Base-by-base conservation (phyloP, 2,329 filamentous ascomycete genomes). In the Ceratocystis cacaofunesta region DNA sequence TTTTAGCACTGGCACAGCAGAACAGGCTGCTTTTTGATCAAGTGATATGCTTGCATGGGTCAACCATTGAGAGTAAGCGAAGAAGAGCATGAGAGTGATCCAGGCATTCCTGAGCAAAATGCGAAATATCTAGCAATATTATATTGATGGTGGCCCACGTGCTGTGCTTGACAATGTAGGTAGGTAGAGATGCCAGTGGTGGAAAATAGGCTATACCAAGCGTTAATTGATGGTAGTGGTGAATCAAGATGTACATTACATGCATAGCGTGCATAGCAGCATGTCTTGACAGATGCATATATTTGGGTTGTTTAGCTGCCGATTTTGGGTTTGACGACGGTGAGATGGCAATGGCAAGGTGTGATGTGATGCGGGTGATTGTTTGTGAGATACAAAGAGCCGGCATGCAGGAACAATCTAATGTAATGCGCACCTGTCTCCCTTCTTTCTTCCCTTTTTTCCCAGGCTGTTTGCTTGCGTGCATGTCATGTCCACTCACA, bases 31-130 rank as follows among this genome's bases (percentile, higher is more conserved):
- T n/a, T 58, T 7, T 30, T 58, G 55, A 25, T 58, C 55, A 58
- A 58, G 30, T 58, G 28, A 58, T 36, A 28, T 58, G 55, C 55
- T 58, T 32, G 55, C 55, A 58, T 58, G 55, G 55, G 55, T 8
- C 55, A 58, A 17, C 28, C 25, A n/a, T 58, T 58, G 55, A 36
- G 30, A 8, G 25, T 10, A 36, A 30, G 55, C 15, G 55, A 32
- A 58, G 55, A 30, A 28, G 55, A 58, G 7, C 28, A 58, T 25
- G 12, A 58, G 55, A 2, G 28, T 58, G 28, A 36, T 17, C 28
- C 7, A 58, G 30, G 55, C 55, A 58, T 58, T 58, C 55, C 28
- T 32, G 25, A 30, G 12, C 10, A n/a, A 17, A 19, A 28, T 2
- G 3, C 0, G 10, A 41, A 15, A 5, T 41, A 41, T 41, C 36